phyloP scores from a whole-genome alignment of 2,329 filamentous ascomycete genomes.

The Neofusicoccum parvum region DNA sequence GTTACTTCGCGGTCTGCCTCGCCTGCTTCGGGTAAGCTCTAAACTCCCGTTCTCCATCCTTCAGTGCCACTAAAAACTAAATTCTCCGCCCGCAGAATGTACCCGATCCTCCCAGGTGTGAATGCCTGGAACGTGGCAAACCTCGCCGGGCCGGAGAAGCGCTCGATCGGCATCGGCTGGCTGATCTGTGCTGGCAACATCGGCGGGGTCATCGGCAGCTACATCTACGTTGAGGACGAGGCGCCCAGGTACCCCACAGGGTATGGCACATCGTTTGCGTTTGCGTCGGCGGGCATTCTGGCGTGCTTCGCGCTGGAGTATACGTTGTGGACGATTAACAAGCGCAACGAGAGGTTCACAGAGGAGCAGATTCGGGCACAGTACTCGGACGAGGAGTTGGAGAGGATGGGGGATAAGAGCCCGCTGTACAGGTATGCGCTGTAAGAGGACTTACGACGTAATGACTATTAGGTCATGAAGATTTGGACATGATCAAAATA shows the following conservation, averaged over 20 bases:
- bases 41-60: no score
- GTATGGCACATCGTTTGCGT: conserved; percentile 36
- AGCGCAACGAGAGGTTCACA: conserved; percentile 34
- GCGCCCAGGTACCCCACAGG: conserved; percentile 40
- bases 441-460: not conserved
- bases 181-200: conserved; percentile 34
- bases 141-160: conserved; percentile 32
- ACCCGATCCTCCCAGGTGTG: conserved; percentile 34
- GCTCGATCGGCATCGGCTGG: conserved; percentile 35
- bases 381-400: conserved; percentile 40
- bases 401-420: conserved; percentile 41
- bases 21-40: conserved; percentile 39
- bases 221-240: conserved; percentile 41
- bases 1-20: conserved; percentile 50
- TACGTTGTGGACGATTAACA: conserved; percentile 38
- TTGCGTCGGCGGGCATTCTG: conserved; percentile 30
- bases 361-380: conserved; percentile 37
- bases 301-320: conserved; percentile 31
- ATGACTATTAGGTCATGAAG: no score
- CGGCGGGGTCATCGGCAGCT: conserved; percentile 35
- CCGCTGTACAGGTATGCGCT: conserved; percentile 41
- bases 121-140: conserved; percentile 36
- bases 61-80: not conserved
- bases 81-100: conserved; percentile 27
- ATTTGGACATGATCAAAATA: no score